Base-by-base conservation (phyloP, 768 basidiomycete genomes). In the Mycena chlorophos region DNA sequence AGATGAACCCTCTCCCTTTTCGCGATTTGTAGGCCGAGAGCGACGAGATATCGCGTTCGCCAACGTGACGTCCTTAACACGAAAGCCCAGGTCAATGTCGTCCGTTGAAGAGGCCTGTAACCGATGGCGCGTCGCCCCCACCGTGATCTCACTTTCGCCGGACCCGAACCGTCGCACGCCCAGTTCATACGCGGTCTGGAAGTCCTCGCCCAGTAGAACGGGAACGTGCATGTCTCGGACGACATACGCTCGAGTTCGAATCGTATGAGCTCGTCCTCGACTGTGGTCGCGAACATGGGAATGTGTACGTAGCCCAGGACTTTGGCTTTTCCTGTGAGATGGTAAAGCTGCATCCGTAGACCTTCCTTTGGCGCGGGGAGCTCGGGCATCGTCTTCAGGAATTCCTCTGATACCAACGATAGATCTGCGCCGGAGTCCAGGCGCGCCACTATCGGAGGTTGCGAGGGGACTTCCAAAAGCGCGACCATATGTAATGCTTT, bases 181-280 rank as follows among this genome's bases (percentile, higher is more conserved):
- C 10, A 68, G 25, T 40, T 62, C 65, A 47, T 68, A 66, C 2
- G 27, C 38, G 3, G 31, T 26, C 16, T 63, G 63, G n/a, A n/a
- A n/a, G n/a, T n/a, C n/a, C n/a, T n/a, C n/a, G n/a, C n/a, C n/a
- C n/a, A n/a, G n/a, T n/a, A 51, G 63, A 68, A 49, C 66, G 65
- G 39, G 68, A 1, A 65, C 65, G 1, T 52, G 51, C 68, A 69
- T 69, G 2, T 49, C 58, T 14, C 58, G 40, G 0, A 67, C 64
- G 3, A 67, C 66, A 31, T 65, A 67, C 2, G 62, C 57, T 68
- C 67, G 5, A 49, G 34, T 10, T 45, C 28, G 37, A 64, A 56
- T 6, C 23, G 16, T 2, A 66, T 5, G 6, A 30, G 48, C 5
- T 26, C 26, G 31, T 34, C 31, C 4, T 46, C 38, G 12, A 2